Base-by-base conservation (phyloP, 176 grass and related monocot genomes). In the Secale cereale region DNA sequence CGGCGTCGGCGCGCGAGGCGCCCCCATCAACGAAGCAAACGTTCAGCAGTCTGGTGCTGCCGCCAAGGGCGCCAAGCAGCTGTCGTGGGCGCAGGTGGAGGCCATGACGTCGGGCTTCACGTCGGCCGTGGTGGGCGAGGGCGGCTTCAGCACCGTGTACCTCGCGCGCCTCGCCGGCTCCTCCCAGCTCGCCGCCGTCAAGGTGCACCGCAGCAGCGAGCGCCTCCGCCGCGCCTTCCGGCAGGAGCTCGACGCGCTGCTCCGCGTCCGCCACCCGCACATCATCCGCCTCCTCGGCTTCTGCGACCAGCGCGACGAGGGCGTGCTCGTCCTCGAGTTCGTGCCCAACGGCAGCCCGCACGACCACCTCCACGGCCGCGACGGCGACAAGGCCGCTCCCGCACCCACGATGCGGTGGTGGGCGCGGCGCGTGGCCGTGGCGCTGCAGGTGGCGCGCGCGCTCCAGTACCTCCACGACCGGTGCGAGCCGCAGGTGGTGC, bases 131-230 rank as follows among this genome's bases (percentile, higher is more conserved):
- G 83, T 98, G 5, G 96, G 96, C 32, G 91, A 98, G 78, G 96
- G 96, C 6, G 96, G 96, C 13, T 95, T 92, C 86, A 98, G 93
- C 89, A 98, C 86, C 9, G 96, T 98, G 0, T 98, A 98, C 85
- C 93, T 98, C 2, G 96, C 78, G 11, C 61, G 89, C 10, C 70
- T 95, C 27, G 60, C 77, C 4, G 82, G 91, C 28, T 89, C 85
- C 56, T 72, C 71, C 15, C 14, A 74, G 71, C 90, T 92, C 32
- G 93, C 91, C 11, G 96, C 93, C 50, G 87, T 98, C 33, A 98
- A 98, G 83, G 85, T 95, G 54, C 93, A 95, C 82, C 83, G 96
- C 76, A 89, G 93, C 80, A 92, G 96, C 87, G 91, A 98, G 81
- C 92, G 93, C 7, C 78, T 95, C 1, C 91, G 87, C 36, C 96